phyloP scores from a whole-genome alignment of 495 filamentous ascomycete genomes.

The Cryomyces minteri region DNA sequence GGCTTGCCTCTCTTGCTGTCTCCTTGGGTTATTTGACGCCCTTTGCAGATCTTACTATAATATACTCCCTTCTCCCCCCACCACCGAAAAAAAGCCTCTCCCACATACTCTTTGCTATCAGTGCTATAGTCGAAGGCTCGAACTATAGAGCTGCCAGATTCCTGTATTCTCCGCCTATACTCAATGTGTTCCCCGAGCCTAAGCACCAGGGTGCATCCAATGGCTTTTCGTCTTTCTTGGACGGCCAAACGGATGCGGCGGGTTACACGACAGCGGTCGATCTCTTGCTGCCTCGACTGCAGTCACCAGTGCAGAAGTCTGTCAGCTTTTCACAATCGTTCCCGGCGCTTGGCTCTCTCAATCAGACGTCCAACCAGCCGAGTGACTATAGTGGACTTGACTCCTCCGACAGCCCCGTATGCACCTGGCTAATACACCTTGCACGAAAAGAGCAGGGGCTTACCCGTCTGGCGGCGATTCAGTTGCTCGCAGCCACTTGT shows the following conservation, averaged over 20 bases:
- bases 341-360: constrained; percentile 33
- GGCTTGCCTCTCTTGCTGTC: constrained; percentile 55
- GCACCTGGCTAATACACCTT: constrained; percentile 65
- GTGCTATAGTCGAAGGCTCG: constrained; percentile 61
- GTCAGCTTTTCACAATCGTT: constrained; percentile 22
- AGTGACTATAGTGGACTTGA: constrained; percentile 25
- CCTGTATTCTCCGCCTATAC: constrained; percentile 56
- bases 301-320: constrained; percentile 14
- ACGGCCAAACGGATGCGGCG: neutral
- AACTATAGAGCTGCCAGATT: constrained; percentile 60
- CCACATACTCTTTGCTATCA: constrained; percentile 62
- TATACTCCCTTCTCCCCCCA: constrained; percentile 34
- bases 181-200: constrained; percentile 20
- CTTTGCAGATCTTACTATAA: constrained; percentile 23
- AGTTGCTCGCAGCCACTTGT: constrained; percentile 32
- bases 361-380: constrained; percentile 4
- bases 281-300: constrained; percentile 16
- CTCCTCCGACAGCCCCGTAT: constrained; percentile 51
- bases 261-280: constrained; percentile 6
- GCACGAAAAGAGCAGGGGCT: constrained; percentile 42
- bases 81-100: constrained; percentile 40
- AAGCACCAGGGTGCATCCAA: neutral
- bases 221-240: neutral
- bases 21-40: constrained; percentile 46
- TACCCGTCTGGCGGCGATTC: constrained; percentile 59